Base-by-base conservation (phyloP, 73 alveolate genomes). In the Paramecium sonneborni region DNA sequence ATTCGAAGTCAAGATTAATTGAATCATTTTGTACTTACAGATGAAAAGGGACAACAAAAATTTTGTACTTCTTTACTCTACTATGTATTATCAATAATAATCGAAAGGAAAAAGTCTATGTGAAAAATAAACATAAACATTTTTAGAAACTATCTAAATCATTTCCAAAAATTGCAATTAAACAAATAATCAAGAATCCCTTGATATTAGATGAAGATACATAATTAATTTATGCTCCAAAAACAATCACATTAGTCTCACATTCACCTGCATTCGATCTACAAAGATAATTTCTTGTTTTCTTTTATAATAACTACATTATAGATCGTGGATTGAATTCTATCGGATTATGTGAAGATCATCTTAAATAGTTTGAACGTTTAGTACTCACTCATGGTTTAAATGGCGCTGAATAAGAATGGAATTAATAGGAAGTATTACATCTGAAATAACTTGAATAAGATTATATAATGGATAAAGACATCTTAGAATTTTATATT, bases 141-240 rank as follows among this genome's bases (percentile, higher is more conserved):
- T 44, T 21, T 70, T 24, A 39, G 18, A 88, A 88, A 52, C 35
- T 88, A 24, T 88, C 94, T 14, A 88, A 88, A 43, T 70, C 88
- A 23, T 56, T 88, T 28, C 94, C 94, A 1, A 88, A 88, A 88
- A 48, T 88, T 18, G 88, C 91, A 24, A 39, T 88, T 24, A 24
- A 44, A 28, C 55, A 88, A 88, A 70, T 88, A n/a, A 88, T 88
- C 8, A 70, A 70, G 18, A 88, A 88, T 70, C 94, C 94, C 4
- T 46, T 88, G 12, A 88, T 88, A 15, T 52, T 88, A 21, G 94
- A 88, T 70, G 94, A 88, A 69, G 94, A 88, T 30, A 88, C 94
- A 12, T 46, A 88, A 39, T 57, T 72, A 15, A 88, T 88, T 18
- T 88, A 88, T 88, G 69, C 87, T 18, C 94, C 94, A 21, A 88